phyloP scores from a whole-genome alignment of 768 basidiomycete species.

The Pleurotus pulmonarius region DNA sequence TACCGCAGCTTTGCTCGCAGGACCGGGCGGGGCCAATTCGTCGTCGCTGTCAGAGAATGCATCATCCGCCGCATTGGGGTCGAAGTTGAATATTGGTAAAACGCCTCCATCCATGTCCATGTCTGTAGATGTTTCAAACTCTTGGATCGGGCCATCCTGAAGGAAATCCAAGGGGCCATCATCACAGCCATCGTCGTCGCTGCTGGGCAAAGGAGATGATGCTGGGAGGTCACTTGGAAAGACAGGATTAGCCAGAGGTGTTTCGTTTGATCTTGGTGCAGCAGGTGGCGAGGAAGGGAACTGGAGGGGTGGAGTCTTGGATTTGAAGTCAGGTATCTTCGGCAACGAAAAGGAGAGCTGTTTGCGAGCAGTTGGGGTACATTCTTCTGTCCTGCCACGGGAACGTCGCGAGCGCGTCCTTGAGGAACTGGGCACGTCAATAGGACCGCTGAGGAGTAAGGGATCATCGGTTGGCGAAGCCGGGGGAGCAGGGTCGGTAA shows the following conservation, averaged over 20 bases:
- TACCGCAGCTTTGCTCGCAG: conserved; percentile 8
- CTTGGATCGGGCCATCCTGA: not conserved
- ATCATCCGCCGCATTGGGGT: conserved; percentile 14
- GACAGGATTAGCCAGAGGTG: not conserved
- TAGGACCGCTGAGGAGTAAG: conserved; percentile 51
- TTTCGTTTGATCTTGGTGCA: not conserved
- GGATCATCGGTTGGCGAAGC: conserved; percentile 78
- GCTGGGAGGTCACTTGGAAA: conserved; percentile 3
- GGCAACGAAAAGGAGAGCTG: not conserved
- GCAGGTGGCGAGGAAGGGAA: not conserved
- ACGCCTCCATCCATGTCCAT: conserved; percentile 19
- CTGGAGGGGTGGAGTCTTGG: not conserved
- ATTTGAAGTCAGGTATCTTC: not conserved
- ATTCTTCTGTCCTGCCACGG: not conserved
- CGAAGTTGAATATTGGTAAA: conserved; percentile 23
- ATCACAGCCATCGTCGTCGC: not conserved
- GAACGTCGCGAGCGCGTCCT: not conserved
- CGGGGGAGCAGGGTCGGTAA: conserved; percentile 57
- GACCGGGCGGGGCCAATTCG: conserved; percentile 1
- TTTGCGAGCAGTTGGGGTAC: not conserved
- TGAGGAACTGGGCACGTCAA: conserved; percentile 10
- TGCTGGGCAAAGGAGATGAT: conserved; percentile 4
- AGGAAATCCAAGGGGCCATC: not conserved
- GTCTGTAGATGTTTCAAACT: conserved; percentile 2
- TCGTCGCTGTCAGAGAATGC: conserved; percentile 27